Base-by-base conservation (phyloP, 805 yeast species). In the Suhomyces xylopsoci region DNA sequence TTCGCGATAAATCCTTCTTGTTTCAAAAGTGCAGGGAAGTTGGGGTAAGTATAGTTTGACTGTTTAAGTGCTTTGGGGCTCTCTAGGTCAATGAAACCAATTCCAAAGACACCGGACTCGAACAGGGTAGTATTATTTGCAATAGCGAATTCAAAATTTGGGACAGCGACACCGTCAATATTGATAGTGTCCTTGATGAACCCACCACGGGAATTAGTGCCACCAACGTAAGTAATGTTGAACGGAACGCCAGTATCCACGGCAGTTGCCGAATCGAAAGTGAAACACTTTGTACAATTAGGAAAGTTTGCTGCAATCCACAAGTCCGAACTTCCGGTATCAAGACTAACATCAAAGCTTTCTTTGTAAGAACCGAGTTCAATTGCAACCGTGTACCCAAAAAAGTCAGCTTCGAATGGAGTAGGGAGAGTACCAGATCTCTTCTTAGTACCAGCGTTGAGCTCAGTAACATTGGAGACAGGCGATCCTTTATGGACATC, bases 1-100 rank as follows among this genome's bases (percentile, higher is more conserved):
- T 59, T 58, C 6, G 53, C 56, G 26, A 68, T n/a, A n/a, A n/a
- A n/a, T 62, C 68, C 3, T 59, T 48, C n/a, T n/a, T n/a, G n/a
- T 55, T 69, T 56, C 40, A 69, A 48, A 15, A 55, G 55, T 8
- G 54, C 55, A 10, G 70, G 58, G 40, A 65, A 51, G 46, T 57
- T 58, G 19, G 2, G 1, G 49, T 61, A 63, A 7, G n/a, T 30
- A 14, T 15, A 19, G 32, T 19, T n/a, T 26, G 14, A 15, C 2
- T n/a, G 7, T 40, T 9, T 32, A n/a, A n/a, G n/a, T n/a, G n/a
- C n/a, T n/a, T n/a, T 6, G 19, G 41, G 24, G 14, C n/a, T 4
- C 20, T 46, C 49, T 34, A 12, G n/a, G 20, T 12, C 34, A 14
- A 9, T 50, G 30, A n/a, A n/a, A n/a, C n/a, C n/a, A n/a, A 56